These are phyloP conservation scores for Amanita pallidorosea DNA, from an alignment of 768 basidiomycete species.

Conservation along the genomic window DNA sequence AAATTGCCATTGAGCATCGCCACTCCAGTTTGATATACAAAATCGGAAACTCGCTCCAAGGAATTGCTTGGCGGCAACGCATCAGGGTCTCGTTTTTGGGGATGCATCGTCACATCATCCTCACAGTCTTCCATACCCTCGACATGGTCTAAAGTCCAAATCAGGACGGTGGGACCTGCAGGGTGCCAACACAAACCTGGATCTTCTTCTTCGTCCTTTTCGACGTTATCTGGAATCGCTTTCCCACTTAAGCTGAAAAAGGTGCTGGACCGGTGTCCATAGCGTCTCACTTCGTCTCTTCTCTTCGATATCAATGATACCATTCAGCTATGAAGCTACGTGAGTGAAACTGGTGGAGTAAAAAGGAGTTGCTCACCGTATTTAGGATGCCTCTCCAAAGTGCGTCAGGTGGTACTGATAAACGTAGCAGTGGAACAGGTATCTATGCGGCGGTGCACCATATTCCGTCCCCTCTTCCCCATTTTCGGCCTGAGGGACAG, in stretches of 20 bases:
- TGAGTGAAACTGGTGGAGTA: background rate
- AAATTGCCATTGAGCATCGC: slow-evolving; percentile 46
- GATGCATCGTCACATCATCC: slow-evolving; percentile 41
- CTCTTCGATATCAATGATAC: slow-evolving; percentile 46
- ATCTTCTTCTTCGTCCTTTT: slow-evolving; percentile 56
- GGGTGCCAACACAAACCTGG: slow-evolving; percentile 33
- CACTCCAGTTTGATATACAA: slow-evolving; percentile 27
- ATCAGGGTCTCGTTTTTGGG: slow-evolving; percentile 56
- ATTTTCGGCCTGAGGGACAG: slow-evolving; percentile 1
- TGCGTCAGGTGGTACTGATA: slow-evolving; percentile 51
- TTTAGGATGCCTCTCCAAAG: slow-evolving; percentile 25
- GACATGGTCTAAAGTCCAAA: slow-evolving; percentile 27
- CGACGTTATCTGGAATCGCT: slow-evolving; percentile 32
- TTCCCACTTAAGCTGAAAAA: slow-evolving; percentile 30
- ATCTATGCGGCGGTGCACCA: slow-evolving; percentile 52
- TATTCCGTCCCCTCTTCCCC: slow-evolving; percentile 13
- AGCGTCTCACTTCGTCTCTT: slow-evolving; percentile 23
- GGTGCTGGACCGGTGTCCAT: slow-evolving; percentile 40
- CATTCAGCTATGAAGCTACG: slow-evolving; percentile 39
- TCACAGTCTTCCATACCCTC: slow-evolving; percentile 33
- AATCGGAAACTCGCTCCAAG: slow-evolving; percentile 40
- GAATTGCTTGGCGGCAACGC: slow-evolving; percentile 57
- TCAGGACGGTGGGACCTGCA: background rate
- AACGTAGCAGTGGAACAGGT: slow-evolving; percentile 65
- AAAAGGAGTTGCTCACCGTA: slow-evolving; percentile 23